Percentiles rank a stretch among this genome's conserved stretches.
phyloP scores from a whole-genome alignment of 1,284 basidiomycete genomes.

The Fomitopsis betulina region DNA sequence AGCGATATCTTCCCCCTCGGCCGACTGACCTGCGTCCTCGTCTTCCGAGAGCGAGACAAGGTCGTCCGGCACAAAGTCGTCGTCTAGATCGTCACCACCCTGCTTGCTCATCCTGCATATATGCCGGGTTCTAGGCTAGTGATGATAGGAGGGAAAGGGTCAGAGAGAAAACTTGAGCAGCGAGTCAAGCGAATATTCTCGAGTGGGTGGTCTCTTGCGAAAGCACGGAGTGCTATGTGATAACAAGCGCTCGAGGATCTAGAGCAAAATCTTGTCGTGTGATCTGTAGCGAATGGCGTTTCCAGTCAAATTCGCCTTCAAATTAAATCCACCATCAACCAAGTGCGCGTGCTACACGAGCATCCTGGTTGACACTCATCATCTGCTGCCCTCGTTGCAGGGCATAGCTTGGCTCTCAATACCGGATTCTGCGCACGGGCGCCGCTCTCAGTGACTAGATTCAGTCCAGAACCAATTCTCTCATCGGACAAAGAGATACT shows the following conservation, averaged over 20 bases:
- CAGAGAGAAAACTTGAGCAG: not conserved
- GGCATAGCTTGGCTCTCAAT: no score
- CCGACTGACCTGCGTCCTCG: constrained; percentile 42
- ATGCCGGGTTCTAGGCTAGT: not conserved
- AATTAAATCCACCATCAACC: not conserved
- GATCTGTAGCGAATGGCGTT: not conserved
- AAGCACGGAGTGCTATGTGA: not conserved
- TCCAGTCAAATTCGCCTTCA: not conserved
- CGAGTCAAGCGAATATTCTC: not conserved
- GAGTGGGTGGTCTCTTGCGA: not conserved
- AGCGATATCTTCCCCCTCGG: constrained; percentile 36
- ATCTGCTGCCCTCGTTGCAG: no score
- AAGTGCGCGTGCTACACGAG: no score
- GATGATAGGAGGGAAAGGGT: not conserved
- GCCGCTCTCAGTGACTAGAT: no score
- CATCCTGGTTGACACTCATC: no score
- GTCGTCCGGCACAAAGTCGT: constrained; percentile 75
- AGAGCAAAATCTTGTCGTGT: not conserved
- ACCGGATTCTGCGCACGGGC: no score
- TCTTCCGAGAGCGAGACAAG: constrained; percentile 56
- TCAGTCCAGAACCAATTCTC: not conserved
- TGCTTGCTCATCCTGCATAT: constrained; percentile 25
- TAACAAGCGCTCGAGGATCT: not conserved
- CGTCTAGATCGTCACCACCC: constrained; percentile 73
- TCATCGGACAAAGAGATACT: not conserved